Conservation (phyloP, 2,329 filamentous ascomycete species). For the Dactylonectria estremocensis region DNA sequence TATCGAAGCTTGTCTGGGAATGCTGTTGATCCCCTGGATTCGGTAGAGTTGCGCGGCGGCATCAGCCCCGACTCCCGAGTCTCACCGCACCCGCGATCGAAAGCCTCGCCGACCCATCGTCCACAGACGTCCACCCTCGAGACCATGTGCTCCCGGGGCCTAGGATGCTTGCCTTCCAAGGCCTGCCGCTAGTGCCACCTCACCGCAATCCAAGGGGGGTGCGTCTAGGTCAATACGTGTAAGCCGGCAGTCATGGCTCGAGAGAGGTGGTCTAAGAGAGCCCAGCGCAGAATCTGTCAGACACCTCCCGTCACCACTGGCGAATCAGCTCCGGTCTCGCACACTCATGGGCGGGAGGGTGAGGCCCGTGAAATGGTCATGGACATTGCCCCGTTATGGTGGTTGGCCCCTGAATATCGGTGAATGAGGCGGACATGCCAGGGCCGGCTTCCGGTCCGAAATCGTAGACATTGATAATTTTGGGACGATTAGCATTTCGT, state of each 20-base stretch:
- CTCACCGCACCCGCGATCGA: conserved; percentile 34
- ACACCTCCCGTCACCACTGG: not conserved
- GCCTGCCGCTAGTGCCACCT: conserved; percentile 29
- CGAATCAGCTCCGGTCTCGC: conserved; percentile 41
- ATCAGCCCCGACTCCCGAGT: conserved; percentile 22
- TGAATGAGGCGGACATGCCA: conserved; percentile 20
- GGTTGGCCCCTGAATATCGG: conserved; percentile 23
- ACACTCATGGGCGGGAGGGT: conserved; percentile 40
- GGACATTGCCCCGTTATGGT: conserved; percentile 11
- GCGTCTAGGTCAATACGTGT: conserved; percentile 2
- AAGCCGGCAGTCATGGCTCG: not conserved
- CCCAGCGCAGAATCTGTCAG: conserved; percentile 15
- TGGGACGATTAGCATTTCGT: conserved; percentile 2
- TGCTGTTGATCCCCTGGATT: conserved; percentile 30
- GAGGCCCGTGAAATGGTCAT: conserved; percentile 14
- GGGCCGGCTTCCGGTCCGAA: conserved; percentile 7
- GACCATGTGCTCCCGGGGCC: conserved; percentile 44
- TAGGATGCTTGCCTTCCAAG: conserved; percentile 18
- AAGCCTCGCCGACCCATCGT: conserved; percentile 30
- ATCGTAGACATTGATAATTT: conserved; percentile 2
- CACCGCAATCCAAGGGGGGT: conserved; percentile 21
- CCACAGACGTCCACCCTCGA: conserved; percentile 38
- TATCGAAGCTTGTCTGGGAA: conserved; percentile 9
- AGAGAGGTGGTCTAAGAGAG: not conserved
- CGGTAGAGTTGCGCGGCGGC: conserved; percentile 11